Conservation (phyloP, 306 rosid genomes). For the Acacia crassicarpa region DNA sequence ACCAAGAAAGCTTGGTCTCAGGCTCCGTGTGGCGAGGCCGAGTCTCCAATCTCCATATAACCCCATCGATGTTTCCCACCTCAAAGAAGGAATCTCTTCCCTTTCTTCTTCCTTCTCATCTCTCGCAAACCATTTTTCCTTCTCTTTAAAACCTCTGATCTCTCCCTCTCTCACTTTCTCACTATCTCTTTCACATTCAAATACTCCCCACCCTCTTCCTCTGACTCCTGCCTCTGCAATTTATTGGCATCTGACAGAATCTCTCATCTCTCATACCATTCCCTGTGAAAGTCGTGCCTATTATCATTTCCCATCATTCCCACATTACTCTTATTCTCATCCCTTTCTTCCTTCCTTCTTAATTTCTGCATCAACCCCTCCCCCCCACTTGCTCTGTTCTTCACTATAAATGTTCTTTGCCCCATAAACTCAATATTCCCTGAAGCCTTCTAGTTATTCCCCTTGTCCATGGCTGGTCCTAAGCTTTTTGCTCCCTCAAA, state of each 20-base stretch:
- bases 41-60: constrained; percentile 44
- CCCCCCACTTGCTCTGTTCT: neutral
- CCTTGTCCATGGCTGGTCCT: constrained; percentile 33
- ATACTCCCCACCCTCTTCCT: neutral
- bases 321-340: constrained; percentile 36
- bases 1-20: too few species aligned
- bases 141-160: neutral
- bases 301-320: constrained; percentile 33
- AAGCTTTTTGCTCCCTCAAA: constrained; percentile 38
- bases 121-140: constrained; percentile 11
- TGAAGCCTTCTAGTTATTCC: neutral
- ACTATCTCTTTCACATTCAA: constrained; percentile 25
- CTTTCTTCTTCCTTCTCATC: constrained; percentile 14
- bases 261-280: neutral
- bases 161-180: constrained; percentile 1
- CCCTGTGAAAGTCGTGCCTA: constrained; percentile 29
- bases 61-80: constrained; percentile 35
- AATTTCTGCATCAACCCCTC: constrained; percentile 20
- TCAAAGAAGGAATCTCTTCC: constrained; percentile 33
- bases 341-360: constrained; percentile 31
- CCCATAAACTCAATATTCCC: neutral
- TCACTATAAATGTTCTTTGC: neutral
- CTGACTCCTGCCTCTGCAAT: neutral
- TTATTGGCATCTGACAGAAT: constrained; percentile 17
- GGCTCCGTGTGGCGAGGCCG: constrained; percentile 15